phyloP scores from a whole-genome alignment of 2,329 filamentous ascomycete species.

The Alternaria infectoria region DNA sequence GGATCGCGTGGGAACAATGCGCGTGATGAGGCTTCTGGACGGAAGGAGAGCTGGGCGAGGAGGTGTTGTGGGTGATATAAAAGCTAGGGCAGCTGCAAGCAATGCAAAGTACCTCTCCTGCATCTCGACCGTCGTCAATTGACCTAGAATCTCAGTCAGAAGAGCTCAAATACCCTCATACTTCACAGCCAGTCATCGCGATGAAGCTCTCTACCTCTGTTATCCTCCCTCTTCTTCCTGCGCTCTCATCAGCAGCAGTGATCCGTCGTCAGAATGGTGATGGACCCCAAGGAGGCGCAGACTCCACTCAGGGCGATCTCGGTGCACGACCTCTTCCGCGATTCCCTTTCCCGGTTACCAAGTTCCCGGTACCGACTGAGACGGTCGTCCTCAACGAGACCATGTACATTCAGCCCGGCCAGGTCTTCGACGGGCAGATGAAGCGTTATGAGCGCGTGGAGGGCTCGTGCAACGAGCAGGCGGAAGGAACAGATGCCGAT shows the following conservation, averaged over 20 bases:
- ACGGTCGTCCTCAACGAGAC: conserved; percentile 33
- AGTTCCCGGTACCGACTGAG: conserved; percentile 32
- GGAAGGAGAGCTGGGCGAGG: not conserved
- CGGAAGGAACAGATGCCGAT: conserved; percentile 33
- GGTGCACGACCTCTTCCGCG: conserved; percentile 27
- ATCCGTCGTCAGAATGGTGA: conserved; percentile 29
- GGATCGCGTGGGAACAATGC: not conserved
- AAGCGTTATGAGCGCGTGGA: conserved; percentile 34
- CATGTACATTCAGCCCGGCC: conserved; percentile 30
- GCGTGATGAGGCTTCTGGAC: not conserved
- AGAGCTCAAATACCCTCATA: conserved; percentile 1
- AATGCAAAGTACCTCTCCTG: not conserved
- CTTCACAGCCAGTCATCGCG: not conserved
- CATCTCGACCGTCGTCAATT: conserved; percentile 8
- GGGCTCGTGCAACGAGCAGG: conserved; percentile 33
- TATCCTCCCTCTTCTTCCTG: conserved; percentile 27
- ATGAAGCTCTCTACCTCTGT: conserved; percentile 30
- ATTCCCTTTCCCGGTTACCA: conserved; percentile 29
- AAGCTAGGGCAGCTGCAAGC: not conserved
- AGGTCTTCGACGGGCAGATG: conserved; percentile 35
- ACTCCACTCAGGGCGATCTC: conserved; percentile 31
- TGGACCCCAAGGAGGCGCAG: conserved; percentile 26
- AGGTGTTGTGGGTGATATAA: not conserved
- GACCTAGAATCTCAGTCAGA: not conserved
- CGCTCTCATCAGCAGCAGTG: conserved; percentile 26